Evolutionary conservation across 2,329 filamentous ascomycete genomes (phyloP), one percentile per base, ranked within the genome.

Genomic region (Colletotrichum sp.): DNA sequence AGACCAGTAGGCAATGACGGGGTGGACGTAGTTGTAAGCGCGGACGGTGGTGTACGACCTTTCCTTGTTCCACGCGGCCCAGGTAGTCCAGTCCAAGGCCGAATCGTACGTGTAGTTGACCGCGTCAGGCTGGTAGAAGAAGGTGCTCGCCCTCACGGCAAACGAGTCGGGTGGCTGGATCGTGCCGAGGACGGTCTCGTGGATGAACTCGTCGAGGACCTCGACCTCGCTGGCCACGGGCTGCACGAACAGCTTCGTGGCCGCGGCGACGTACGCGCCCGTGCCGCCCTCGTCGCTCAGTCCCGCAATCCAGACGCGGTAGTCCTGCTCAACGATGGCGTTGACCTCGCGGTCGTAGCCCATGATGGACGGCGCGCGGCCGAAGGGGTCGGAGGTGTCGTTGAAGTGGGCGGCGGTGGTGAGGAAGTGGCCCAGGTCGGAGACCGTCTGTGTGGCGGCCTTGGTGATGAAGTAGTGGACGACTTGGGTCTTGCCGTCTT

Each of bases 11-110:
- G 88, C 84, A 0, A 88, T 89, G 0, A 87, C 83, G 0, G 90
- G 88, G 77, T 92, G 90, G 4, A 92, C 88, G 77, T 93, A 93
- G 78, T 92, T 87, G 77, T 92, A 92, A 0, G 90, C 90, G 4
- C 91, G 85, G 25, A 88, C 86, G 0, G 87, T 85, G 0, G 82
- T 82, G 75, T 88, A 88, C 0, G 91, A 85, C 0, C 84, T 82
- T 0, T 82, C 79, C 71, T 86, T 84, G 72, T 89, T 64, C 73
- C 73, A 76, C 1, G 73, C 59, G 25, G 70, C 27, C 73, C 70
- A 76, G 4, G 69, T 36, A 0, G 63, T 77, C 90, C 89, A 92
- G 78, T 90, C 81, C 8, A 88, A 83, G 0, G 77, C 79, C 0
- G 83, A 63, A 62, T 85, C 80, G 78, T 92, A 92, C 0, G 79